Conservation (phyloP, 331 rosid genomes). For the Malus hybrid region DNA sequence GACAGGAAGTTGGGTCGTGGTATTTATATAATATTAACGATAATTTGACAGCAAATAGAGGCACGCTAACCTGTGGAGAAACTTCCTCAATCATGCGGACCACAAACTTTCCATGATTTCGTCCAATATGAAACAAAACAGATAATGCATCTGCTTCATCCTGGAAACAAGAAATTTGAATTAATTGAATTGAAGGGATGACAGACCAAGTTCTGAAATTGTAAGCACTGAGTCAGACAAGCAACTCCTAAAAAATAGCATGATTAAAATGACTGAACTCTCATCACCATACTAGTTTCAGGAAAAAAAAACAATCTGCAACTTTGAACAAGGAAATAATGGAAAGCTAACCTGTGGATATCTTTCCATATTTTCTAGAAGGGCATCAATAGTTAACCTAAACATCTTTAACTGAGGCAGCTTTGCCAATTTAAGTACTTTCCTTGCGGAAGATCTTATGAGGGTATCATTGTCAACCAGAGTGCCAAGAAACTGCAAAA, state of each 20-base stretch:
- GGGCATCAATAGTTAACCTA: constrained; percentile 48
- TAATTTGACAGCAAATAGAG: constrained; percentile 2
- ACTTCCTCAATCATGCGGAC: constrained; percentile 32
- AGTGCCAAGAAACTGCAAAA: constrained; percentile 71
- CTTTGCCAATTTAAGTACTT: constrained; percentile 53
- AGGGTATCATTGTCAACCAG: constrained; percentile 35
- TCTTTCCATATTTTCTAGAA: constrained; percentile 48
- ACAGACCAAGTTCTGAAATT: constrained; percentile 3
- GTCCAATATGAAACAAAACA: constrained; percentile 64
- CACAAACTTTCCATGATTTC: constrained; percentile 62
- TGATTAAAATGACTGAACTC: neutral
- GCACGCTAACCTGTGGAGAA: constrained; percentile 48
- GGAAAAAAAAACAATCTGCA: neutral
- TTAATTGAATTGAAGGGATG: constrained; percentile 2
- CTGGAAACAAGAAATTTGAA: constrained; percentile 30
- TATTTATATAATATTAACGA: neutral
- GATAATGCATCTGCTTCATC: constrained; percentile 77
- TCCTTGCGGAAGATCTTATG: constrained; percentile 54
- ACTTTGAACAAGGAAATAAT: neutral
- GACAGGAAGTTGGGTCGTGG: neutral
- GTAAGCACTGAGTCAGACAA: neutral
- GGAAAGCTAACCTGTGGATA: constrained; percentile 51
- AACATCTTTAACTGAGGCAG: constrained; percentile 41
- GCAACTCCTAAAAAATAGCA: neutral
- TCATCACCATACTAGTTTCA: neutral